Base-by-base conservation (phyloP, 2,329 filamentous ascomycete species). In the Nigrospora sphaerica region DNA sequence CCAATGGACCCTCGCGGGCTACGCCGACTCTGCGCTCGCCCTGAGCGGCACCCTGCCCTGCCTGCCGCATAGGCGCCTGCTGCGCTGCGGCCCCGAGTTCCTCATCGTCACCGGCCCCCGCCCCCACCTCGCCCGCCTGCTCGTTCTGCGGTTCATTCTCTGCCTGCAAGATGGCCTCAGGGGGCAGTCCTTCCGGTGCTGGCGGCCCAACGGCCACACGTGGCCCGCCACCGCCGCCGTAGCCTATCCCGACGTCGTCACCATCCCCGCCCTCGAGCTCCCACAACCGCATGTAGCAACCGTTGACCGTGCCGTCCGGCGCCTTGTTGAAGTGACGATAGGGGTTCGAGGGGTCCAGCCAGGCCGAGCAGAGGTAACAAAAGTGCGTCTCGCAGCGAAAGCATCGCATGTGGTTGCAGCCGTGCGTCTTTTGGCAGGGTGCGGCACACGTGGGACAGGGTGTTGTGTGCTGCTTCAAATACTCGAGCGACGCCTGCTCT, bases 381-480 rank as follows among this genome's bases (percentile, higher is more conserved):
- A 96, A 97, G 64, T 97, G 92, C 2, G 88, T 86, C 44, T 85
- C 76, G 71, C 93, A 98, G 52, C 88, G 83, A 63, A 85, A 88
- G 67, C 92, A 96, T 42, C 85, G 87, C 90, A 97, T 97, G 66
- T 96, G 91, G 65, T 96, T 96, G 73, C 93, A 98, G 35, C 93
- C 93, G 60, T 88, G 83, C 2, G 86, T 88, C 72, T 98, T 98
- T 62, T 95, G 88, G 18, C 85, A 85, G 0, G 88, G 88, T 1
- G 86, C 84, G 31, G 75, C 81, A 68, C 93, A 98, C 4, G 89
- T 92, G 12, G 93, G 91, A 61, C 93, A 98, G 1, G 86, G 83
- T 12, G 89, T 89, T 0, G 91, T 95, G 68, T 95, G 83, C 51
- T 81, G 68, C 42, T 80, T 74, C 55, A 98, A 74, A 62, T 95